Evolutionary conservation across 1,284 basidiomycete genomes (phyloP).

Genomic region (Fomes fomentarius): DNA sequence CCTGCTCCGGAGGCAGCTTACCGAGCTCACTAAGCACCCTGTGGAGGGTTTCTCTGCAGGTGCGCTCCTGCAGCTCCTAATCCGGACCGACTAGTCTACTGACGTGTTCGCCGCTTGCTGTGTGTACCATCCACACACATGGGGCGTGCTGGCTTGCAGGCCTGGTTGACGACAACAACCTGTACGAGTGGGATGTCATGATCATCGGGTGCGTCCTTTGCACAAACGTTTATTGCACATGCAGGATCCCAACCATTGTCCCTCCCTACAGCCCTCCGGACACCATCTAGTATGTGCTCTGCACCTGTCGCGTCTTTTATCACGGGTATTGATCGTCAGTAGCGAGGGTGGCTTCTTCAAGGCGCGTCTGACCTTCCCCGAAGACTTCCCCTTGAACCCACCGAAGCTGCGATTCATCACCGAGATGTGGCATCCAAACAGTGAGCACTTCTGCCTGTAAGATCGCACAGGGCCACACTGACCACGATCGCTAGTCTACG

Average conservation of each 20-base stretch:
- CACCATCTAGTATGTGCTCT: slow-evolving; percentile 76
- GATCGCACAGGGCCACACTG: slow-evolving; percentile 29
- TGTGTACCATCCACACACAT: not conserved
- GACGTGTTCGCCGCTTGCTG: not conserved
- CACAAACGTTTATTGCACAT: slow-evolving; percentile 20
- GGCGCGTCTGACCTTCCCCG: slow-evolving; percentile 85
- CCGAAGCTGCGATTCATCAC: slow-evolving; percentile 97
- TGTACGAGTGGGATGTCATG: slow-evolving; percentile 93
- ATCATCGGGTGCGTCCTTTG: slow-evolving; percentile 79
- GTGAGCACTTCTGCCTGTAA: slow-evolving; percentile 44
- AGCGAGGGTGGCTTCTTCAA: slow-evolving; percentile 95
- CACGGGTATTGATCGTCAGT: slow-evolving; percentile 10
- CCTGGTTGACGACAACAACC: slow-evolving; percentile 89
- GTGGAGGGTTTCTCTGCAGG: slow-evolving; percentile 95
- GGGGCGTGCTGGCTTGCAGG: slow-evolving; percentile 48
- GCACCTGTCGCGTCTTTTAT: not conserved
- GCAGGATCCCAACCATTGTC: slow-evolving; percentile 13
- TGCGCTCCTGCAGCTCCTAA: slow-evolving; percentile 33
- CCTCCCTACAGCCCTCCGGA: slow-evolving; percentile 72
- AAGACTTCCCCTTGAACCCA: slow-evolving; percentile 89
- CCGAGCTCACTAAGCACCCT: slow-evolving; percentile 82
- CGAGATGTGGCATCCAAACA: slow-evolving; percentile 99
- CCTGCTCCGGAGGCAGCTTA: slow-evolving; percentile 79
- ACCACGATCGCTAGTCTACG: slow-evolving; percentile 66
- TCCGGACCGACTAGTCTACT: not conserved